Percentiles rank a stretch among this genome's conserved stretches.
phyloP scores from a whole-genome alignment of 192 early-diverging fungal species.

The Pilaira anomala region DNA sequence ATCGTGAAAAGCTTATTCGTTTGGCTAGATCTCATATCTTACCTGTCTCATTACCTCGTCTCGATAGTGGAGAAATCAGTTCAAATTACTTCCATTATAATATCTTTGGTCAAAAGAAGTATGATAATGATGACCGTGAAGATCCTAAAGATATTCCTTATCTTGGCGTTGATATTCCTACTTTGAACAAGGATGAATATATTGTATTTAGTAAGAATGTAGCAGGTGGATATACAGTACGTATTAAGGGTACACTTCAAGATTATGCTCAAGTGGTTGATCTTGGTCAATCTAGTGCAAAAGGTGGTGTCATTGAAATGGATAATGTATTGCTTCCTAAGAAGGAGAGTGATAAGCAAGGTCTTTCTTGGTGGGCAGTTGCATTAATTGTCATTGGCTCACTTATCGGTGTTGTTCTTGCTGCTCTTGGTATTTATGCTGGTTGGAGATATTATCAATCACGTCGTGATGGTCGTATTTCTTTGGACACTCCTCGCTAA shows the following conservation, averaged over 20 bases:
- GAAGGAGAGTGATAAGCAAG: slow-evolving; percentile 1
- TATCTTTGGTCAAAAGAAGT: background rate
- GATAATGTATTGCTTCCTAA: slow-evolving; percentile 26
- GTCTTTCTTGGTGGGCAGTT: slow-evolving; percentile 28
- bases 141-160: background rate
- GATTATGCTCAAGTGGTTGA: slow-evolving; percentile 21
- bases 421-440: slow-evolving; percentile 16
- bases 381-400: slow-evolving; percentile 21
- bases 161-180: slow-evolving; percentile 24
- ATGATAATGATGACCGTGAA: background rate
- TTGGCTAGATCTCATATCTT: slow-evolving; percentile 64
- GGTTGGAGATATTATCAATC: slow-evolving; percentile 19
- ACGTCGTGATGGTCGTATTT: too few relatives aligned
- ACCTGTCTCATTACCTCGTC: slow-evolving; percentile 33
- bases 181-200: slow-evolving; percentile 13
- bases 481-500: too few relatives aligned
- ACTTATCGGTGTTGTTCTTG: slow-evolving; percentile 3
- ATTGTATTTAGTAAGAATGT: slow-evolving; percentile 13
- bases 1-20: slow-evolving; percentile 44
- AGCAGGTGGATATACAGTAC: slow-evolving; percentile 11
- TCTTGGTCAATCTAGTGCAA: slow-evolving; percentile 19
- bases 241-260: slow-evolving; percentile 19
- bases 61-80: background rate
- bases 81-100: background rate
- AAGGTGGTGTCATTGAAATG: slow-evolving; percentile 34